Evolutionary conservation across 192 early-diverging fungal genomes (phyloP).

Genomic region (Umbelopsis vinacea): DNA sequence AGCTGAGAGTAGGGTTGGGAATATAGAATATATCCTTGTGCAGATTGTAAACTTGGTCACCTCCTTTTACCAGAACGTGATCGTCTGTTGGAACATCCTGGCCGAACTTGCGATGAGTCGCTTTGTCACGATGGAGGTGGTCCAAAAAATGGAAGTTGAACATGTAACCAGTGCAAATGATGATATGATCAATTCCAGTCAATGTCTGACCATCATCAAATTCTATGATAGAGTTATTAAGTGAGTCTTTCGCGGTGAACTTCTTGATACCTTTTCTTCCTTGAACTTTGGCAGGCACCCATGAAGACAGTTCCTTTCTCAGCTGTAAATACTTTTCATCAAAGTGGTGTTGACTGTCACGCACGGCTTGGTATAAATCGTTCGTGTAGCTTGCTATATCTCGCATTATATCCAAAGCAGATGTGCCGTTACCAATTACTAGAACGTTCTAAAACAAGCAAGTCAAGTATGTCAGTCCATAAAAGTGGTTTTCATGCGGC

Average conservation of each 20-base stretch:
- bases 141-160: slow-evolving; percentile 59
- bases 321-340: slow-evolving; percentile 25
- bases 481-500: too few relatives aligned
- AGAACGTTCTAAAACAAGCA: slow-evolving; percentile 34
- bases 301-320: slow-evolving; percentile 19
- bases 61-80: slow-evolving; percentile 30
- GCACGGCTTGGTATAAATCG: slow-evolving; percentile 40
- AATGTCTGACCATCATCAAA: slow-evolving; percentile 44
- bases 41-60: slow-evolving; percentile 38
- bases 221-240: neutral
- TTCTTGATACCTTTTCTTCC: neutral
- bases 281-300: slow-evolving; percentile 22
- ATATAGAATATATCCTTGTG: slow-evolving; percentile 48
- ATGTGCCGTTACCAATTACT: slow-evolving; percentile 50
- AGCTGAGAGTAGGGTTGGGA: slow-evolving; percentile 50
- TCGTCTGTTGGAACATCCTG: neutral
- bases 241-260: neutral
- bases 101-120: neutral
- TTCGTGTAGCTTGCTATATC: slow-evolving; percentile 40
- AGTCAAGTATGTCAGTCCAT: too few relatives aligned
- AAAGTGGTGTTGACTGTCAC: slow-evolving; percentile 18
- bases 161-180: slow-evolving; percentile 65
- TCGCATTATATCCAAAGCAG: slow-evolving; percentile 48
- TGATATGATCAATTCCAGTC: slow-evolving; percentile 44
- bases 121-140: neutral